Conservation (phyloP, 345 rosid species). For the Aethionema arabicum region DNA sequence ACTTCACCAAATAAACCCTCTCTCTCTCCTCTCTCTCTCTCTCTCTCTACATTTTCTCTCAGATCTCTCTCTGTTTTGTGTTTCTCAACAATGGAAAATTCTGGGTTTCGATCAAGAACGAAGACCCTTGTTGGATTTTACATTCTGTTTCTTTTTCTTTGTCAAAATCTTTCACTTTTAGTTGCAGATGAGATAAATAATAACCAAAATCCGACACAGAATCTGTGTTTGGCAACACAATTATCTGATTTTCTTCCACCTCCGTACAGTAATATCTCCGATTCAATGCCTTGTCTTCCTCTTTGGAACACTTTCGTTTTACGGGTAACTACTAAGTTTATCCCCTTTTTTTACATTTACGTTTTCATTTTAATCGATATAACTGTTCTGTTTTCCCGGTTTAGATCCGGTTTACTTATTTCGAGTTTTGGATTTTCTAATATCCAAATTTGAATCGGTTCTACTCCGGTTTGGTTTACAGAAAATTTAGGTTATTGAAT, state of each 20-base stretch:
- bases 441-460: too few relatives aligned
- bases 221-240: conserved; percentile 55
- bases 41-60: conserved; percentile 9
- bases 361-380: too few relatives aligned
- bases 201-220: conserved; percentile 11
- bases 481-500: too few relatives aligned
- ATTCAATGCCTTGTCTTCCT: conserved; percentile 53
- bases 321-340: conserved; percentile 49
- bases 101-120: conserved; percentile 14
- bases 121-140: conserved; percentile 35
- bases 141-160: conserved; percentile 36
- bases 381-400: too few relatives aligned
- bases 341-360: neutral
- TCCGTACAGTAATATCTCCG: conserved; percentile 67
- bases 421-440: too few relatives aligned
- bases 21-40: conserved; percentile 20
- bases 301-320: conserved; percentile 78
- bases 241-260: conserved; percentile 64
- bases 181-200: conserved; percentile 27
- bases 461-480: too few relatives aligned
- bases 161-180: conserved; percentile 25
- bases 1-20: conserved; percentile 45
- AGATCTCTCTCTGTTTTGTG: conserved; percentile 38
- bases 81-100: conserved; percentile 28
- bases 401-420: too few relatives aligned